Base-by-base conservation (phyloP, 306 rosid genomes). In the Cyamopsis tetragonoloba region DNA sequence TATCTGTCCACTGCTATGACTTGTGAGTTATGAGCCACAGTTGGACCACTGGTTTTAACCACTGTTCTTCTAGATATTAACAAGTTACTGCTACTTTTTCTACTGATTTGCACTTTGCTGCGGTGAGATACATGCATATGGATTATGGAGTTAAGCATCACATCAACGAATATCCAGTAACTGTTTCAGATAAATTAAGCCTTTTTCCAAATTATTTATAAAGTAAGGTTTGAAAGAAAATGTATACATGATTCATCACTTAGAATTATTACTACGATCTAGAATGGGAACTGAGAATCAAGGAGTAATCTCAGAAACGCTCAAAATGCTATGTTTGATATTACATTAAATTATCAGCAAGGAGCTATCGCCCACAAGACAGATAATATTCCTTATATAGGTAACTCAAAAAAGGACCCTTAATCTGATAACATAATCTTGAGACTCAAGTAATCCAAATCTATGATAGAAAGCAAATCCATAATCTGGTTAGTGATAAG, bases 1-100 rank as follows among this genome's bases (percentile, higher is more conserved):
- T 27, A 69, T 49, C 43, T 35, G 74, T 53, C 34, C 39, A 47
- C 27, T 55, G 19, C n/a, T n/a, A n/a, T n/a, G n/a, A n/a, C n/a
- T n/a, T n/a, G n/a, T n/a, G n/a, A n/a, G n/a, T 46, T 56, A 15
- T 44, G 13, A 4, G 61, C 30, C 62, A 35, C 63, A 61, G 32
- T 37, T 19, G 39, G 80, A 66, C 12, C 60, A 11, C 42, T 39
- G 26, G 9, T 48, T 30, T 47, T 28, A 63, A 47, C 30, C 24
- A 2, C 19, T 62, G 35, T 58, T 58, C 12, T 22, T 50, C 22
- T 39, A 24, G 62, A 55, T 63, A 14, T 51, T 56, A 26, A 43
- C 44, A 39, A 55, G 43, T 32, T 41, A 57, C 63, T 18, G 30
- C 57, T 35, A 19, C 48, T 47, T 74, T 12, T 50, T 41, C 27